Base-by-base conservation (phyloP, 495 filamentous ascomycete genomes). In the Talaromyces liani region DNA sequence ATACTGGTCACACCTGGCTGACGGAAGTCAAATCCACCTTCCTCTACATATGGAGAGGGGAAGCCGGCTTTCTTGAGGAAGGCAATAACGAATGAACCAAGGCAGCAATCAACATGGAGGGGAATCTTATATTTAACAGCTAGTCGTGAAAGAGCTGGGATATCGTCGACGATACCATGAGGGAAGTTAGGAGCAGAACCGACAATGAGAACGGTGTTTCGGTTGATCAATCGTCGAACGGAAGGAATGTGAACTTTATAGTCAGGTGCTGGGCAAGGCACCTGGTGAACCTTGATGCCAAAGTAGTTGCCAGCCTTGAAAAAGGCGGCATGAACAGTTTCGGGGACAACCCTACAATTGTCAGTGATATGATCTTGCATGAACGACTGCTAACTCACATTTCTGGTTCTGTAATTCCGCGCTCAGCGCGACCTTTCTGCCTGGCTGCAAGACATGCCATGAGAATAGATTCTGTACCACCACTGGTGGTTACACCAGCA, bases 131-230 rank as follows among this genome's bases (percentile, higher is more conserved):
- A 86, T 68, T 85, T 85, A 10, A 89, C 71, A 0, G 94, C 95
- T 12, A 99, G 84, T 53, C 88, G 90, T 51, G 92, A 97, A 41
- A 98, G 84, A 29, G 85, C 83, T 2, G 88, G 71, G 64, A 98
- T 98, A 73, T 98, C 91, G 72, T 98, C 94, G 66, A 98, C 91
- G 70, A 98, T 96, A 58, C 94, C 94, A 70, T 99, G 95, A 47
- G 94, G 94, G 79, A 96, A 99, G 75, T 97, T 98, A 7, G 94
- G 94, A 1, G 95, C 92, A 0, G 91, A 96, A 14, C 95, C 94
- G 58, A 97, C 93, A 34, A 99, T 88, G 49, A 99, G 81, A 62
- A 98, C 80, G n/a, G 94, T 99, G 79, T 99, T 98, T 68, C 86
- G 84, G 79, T 97, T 99, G 73, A 98, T 89, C 64, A 98, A 82